Evolutionary conservation across 1,284 basidiomycete species (phyloP).

Genomic region (Tilletia walkeri): DNA sequence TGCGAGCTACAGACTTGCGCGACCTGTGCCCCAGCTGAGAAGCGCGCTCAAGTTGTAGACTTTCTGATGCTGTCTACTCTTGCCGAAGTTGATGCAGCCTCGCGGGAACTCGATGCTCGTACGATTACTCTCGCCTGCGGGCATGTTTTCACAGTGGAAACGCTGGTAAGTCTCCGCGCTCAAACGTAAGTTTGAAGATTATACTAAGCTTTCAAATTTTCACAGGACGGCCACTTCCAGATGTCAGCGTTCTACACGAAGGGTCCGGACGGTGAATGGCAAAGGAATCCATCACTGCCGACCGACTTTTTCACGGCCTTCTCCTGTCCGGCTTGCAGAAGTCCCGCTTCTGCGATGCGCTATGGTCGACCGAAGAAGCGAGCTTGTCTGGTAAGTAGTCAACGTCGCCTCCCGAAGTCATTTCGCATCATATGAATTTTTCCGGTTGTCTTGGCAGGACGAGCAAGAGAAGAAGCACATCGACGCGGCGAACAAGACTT

Average conservation of each 20-base stretch:
- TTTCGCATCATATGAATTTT: no score
- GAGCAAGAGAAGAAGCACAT: constrained; percentile 10
- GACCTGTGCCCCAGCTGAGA: constrained; percentile 59
- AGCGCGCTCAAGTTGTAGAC: constrained; percentile 62
- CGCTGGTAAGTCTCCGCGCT: constrained; percentile 58
- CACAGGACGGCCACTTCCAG: constrained; percentile 61
- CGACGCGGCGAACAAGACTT: background rate
- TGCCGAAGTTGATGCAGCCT: constrained; percentile 60
- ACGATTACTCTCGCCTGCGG: constrained; percentile 67
- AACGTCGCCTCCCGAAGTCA: no score
- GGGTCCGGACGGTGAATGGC: constrained; percentile 58
- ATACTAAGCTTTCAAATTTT: background rate
- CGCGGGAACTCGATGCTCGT: constrained; percentile 60
- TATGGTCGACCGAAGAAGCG: constrained; percentile 67
- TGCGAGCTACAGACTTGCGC: constrained; percentile 65
- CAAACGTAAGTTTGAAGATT: background rate
- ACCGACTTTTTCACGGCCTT: constrained; percentile 60
- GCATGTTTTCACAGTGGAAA: constrained; percentile 71
- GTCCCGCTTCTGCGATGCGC: constrained; percentile 61
- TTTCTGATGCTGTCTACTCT: constrained; percentile 63
- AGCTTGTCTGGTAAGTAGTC: constrained; percentile 63
- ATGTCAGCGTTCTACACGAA: constrained; percentile 63
- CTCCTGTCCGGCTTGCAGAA: constrained; percentile 64
- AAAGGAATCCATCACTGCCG: constrained; percentile 58
- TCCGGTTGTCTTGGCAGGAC: constrained; percentile 11